Percentiles rank a stretch among this genome's conserved stretches.
phyloP scores from a whole-genome alignment of 139 green algal species.

The Trebouxia sp. region DNA sequence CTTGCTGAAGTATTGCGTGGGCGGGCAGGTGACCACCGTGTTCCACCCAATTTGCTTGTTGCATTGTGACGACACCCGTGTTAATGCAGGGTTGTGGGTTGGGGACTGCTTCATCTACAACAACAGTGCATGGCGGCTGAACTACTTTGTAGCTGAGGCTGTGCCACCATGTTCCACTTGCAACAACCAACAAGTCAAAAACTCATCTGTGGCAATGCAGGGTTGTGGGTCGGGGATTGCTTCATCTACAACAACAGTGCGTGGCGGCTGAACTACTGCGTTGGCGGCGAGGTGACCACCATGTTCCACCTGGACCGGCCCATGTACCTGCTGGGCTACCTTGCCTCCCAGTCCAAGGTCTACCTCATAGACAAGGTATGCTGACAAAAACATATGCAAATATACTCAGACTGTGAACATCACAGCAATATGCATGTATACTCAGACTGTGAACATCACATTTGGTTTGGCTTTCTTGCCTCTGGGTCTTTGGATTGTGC shows the following conservation, averaged over 20 bases:
- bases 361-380: slow-evolving; percentile 95
- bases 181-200: too few relatives aligned
- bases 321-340: slow-evolving; percentile 97
- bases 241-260: slow-evolving; percentile 98
- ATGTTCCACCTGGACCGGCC: slow-evolving; percentile 96
- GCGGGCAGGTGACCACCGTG: slow-evolving; percentile 94
- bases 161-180: slow-evolving; percentile 53
- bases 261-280: slow-evolving; percentile 97
- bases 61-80: slow-evolving; percentile 97
- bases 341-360: slow-evolving; percentile 77
- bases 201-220: slow-evolving; percentile 15
- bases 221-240: slow-evolving; percentile 93
- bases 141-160: slow-evolving; percentile 97
- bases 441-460: too few relatives aligned
- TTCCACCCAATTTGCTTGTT: slow-evolving; percentile 95
- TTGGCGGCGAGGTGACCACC: slow-evolving; percentile 97
- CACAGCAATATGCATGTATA: too few relatives aligned
- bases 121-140: slow-evolving; percentile 92
- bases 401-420: too few relatives aligned
- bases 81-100: slow-evolving; percentile 64
- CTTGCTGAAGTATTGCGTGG: slow-evolving; percentile 96
- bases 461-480: too few relatives aligned
- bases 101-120: slow-evolving; percentile 99
- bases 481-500: too few relatives aligned
- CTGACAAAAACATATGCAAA: too few relatives aligned